Percentiles rank a stretch among this genome's conserved stretches.
Evolutionary conservation across 345 rosid species (phyloP).

Genomic region (Barbarea vulgaris): DNA sequence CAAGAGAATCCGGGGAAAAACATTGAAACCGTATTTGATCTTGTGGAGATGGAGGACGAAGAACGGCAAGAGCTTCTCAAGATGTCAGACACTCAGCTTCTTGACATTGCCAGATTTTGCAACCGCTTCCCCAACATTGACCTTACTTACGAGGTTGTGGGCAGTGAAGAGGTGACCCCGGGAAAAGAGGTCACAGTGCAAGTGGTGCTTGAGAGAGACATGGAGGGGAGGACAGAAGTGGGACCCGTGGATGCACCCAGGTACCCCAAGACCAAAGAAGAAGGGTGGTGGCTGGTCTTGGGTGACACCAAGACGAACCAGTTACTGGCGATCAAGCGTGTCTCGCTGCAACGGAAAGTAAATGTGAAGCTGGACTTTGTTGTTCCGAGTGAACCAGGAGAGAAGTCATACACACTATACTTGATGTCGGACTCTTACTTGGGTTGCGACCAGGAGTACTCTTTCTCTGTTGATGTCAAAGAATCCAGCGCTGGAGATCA

Average conservation of each 20-base stretch:
- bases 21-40: slow-evolving; percentile 78
- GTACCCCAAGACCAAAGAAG: slow-evolving; percentile 86
- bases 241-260: slow-evolving; percentile 71
- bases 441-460: slow-evolving; percentile 90
- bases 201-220: slow-evolving; percentile 73
- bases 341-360: slow-evolving; percentile 71
- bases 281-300: slow-evolving; percentile 98
- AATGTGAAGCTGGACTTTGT: slow-evolving; percentile 81
- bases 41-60: slow-evolving; percentile 90
- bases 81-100: slow-evolving; percentile 64
- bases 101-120: slow-evolving; percentile 85
- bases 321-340: slow-evolving; percentile 88
- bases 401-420: slow-evolving; percentile 63
- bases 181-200: slow-evolving; percentile 68
- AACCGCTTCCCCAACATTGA: slow-evolving; percentile 87
- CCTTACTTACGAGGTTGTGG: slow-evolving; percentile 66
- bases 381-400: slow-evolving; percentile 68
- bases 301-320: slow-evolving; percentile 83
- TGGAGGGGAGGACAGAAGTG: slow-evolving; percentile 82
- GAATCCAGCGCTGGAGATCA: slow-evolving; percentile 48
- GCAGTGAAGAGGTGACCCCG: slow-evolving; percentile 51
- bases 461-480: slow-evolving; percentile 58
- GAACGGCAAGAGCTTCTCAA: slow-evolving; percentile 76
- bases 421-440: slow-evolving; percentile 90
- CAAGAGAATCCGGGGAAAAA: slow-evolving; percentile 79